Evolutionary conservation across 139 green algal species (phyloP).

Genomic region (Gonium pectorale): DNA sequence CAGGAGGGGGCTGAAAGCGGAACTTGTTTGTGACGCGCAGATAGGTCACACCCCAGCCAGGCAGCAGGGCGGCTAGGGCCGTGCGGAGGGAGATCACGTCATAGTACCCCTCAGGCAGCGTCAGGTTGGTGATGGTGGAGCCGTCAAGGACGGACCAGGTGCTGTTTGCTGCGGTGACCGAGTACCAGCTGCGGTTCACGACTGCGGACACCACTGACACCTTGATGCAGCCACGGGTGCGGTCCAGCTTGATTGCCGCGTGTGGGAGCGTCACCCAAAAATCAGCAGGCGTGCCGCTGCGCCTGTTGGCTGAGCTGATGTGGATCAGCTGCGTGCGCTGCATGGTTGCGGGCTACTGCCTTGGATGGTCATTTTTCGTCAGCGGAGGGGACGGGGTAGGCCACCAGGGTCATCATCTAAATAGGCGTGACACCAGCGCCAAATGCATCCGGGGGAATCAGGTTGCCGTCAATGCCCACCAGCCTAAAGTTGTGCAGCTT

Average conservation of each 20-base stretch:
- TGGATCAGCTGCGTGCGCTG: neutral
- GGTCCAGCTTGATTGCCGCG: slow-evolving; percentile 8
- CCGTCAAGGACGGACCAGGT: neutral
- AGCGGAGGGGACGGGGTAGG: neutral
- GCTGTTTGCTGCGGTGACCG: neutral
- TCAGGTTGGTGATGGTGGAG: neutral
- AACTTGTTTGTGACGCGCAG: neutral
- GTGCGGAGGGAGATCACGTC: neutral
- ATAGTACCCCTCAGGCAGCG: too few relatives aligned
- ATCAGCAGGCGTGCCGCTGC: neutral
- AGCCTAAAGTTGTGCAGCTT: neutral
- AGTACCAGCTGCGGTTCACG: neutral
- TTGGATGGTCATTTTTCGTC: too few relatives aligned
- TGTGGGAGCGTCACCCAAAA: neutral
- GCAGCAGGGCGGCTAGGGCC: neutral
- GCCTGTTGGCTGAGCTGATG: neutral
- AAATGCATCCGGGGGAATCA: neutral
- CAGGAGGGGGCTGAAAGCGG: neutral
- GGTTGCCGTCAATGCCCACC: neutral
- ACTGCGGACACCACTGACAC: neutral
- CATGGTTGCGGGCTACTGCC: too few relatives aligned
- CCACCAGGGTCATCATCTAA: neutral
- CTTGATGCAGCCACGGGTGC: neutral
- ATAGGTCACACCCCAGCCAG: neutral
- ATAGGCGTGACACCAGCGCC: neutral